These are phyloP conservation scores for Metschnikowia amazonensis DNA, from an alignment of 805 yeast species.

Conservation along the genomic window DNA sequence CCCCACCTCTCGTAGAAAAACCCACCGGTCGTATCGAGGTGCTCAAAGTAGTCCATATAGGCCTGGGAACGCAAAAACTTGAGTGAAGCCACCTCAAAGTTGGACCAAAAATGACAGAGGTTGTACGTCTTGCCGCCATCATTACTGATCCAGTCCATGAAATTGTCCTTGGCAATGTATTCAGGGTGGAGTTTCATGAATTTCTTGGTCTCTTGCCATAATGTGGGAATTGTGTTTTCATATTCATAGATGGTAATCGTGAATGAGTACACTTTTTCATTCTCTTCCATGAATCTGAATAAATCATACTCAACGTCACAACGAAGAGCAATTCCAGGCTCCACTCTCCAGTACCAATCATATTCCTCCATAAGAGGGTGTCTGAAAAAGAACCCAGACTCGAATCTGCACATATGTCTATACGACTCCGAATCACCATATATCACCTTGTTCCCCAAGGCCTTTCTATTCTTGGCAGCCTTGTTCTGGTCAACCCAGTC, in stretches of 20 bases:
- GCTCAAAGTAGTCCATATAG: constrained; percentile 65
- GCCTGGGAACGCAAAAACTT: constrained; percentile 73
- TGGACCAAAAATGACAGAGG: constrained; percentile 88
- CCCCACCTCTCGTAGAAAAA: constrained; percentile 94
- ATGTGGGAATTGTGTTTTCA: constrained; percentile 76
- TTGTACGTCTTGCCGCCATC: constrained; percentile 66
- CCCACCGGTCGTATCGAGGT: constrained; percentile 80
- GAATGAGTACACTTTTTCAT: constrained; percentile 80
- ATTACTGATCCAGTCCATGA: constrained; percentile 68
- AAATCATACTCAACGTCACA: constrained; percentile 89
- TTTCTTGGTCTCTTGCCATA: constrained; percentile 74
- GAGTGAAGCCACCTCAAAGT: constrained; percentile 77
- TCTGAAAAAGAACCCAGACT: constrained; percentile 84
- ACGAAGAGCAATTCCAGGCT: constrained; percentile 74
- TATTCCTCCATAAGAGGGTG: constrained; percentile 72
- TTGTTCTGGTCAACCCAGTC: constrained; percentile 72
- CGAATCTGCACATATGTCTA: constrained; percentile 91
- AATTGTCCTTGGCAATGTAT: constrained; percentile 56
- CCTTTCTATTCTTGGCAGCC: constrained; percentile 60
- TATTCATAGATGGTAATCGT: constrained; percentile 82
- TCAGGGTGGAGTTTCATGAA: constrained; percentile 61
- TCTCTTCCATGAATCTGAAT: constrained; percentile 71
- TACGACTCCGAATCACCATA: constrained; percentile 75
- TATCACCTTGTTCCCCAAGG: constrained; percentile 56
- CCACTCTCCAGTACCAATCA: constrained; percentile 94